phyloP scores from a whole-genome alignment of 805 yeast genomes.

The Candida schatavii region DNA sequence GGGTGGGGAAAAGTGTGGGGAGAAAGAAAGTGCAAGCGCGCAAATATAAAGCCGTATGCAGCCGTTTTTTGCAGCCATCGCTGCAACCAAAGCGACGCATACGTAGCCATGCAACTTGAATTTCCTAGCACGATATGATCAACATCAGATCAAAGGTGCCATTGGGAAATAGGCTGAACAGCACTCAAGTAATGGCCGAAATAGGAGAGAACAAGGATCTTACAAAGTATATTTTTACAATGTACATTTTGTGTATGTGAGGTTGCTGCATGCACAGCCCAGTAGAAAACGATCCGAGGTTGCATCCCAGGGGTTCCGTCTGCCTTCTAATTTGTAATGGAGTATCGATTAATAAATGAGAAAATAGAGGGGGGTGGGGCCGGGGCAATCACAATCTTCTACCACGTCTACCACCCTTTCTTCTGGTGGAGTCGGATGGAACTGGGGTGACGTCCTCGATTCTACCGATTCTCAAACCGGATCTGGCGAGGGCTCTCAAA shows the following conservation, averaged over 20 bases:
- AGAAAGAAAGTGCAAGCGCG: no score
- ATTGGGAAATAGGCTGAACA: no score
- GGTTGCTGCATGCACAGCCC: constrained; percentile 2
- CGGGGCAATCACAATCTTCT: constrained; percentile 78
- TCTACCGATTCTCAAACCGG: constrained; percentile 99
- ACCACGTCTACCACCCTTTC: constrained; percentile 99
- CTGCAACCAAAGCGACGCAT: no score
- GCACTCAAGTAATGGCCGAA: no score
- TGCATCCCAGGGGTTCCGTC: background rate
- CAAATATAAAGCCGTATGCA: no score
- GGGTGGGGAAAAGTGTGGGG: no score
- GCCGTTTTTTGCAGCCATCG: no score
- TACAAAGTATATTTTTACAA: constrained; percentile 6
- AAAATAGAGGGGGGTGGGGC: background rate
- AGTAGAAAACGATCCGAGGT: background rate
- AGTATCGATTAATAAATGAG: background rate
- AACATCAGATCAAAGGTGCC: no score
- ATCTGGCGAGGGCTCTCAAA: constrained; percentile 98
- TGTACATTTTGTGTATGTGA: constrained; percentile 12
- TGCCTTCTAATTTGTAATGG: background rate
- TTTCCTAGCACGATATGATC: no score
- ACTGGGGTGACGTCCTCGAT: constrained; percentile 99
- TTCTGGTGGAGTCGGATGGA: constrained; percentile 99
- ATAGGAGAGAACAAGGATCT: background rate
- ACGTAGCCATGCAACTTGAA: no score